Evolutionary conservation across 2,329 filamentous ascomycete species (phyloP), one percentile per base, ranked within the genome.

Genomic region (Cladorrhinum sp.): DNA sequence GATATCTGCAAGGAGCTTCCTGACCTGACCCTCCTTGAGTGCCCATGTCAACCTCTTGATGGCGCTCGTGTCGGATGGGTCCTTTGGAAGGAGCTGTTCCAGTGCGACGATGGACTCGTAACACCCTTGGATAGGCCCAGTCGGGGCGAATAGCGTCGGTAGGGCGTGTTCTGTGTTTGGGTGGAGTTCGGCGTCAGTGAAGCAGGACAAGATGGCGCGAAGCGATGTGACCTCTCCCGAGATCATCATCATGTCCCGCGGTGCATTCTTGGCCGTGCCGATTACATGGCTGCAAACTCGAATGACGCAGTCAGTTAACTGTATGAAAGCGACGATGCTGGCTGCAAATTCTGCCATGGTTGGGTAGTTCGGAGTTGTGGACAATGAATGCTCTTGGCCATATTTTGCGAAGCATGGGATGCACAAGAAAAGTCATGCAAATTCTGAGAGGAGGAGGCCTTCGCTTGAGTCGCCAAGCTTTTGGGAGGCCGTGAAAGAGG

Each of bases 291-390:
- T 64, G 57, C 62, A 62, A 1, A 58, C n/a, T 18, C 57, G 39
- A 26, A 65, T 59, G 20, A 65, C 51, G 12, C 59, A 33, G 10
- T 65, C 62, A n/a, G 64, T 49, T 21, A 64, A 30, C 4, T 60
- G 57, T 33, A 65, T 54, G 24, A 65, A 65, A n/a, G 64, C 53
- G 18, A 64, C 26, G 12, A 65, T 59, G 60, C 64, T 65, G 20
- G 64, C 64, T 14, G 28, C 52, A 39, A 55, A 46, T 21, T 46
- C 42, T 3, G 42, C 42, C 42, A 46, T 46, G 42, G 42, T 46
- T 8, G 36, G 3, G 14, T 12, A 20, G 16, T 18, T 8, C n/a
- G 42, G 42, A 16, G 42, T 46, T 16, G 7, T 7, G 36, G 36
- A 16, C 14, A 7, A 42, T 42, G 26, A 28, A 5, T 28, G 26